phyloP scores from a whole-genome alignment of 805 yeast species.

The Diddensiella caesifluorescens region DNA sequence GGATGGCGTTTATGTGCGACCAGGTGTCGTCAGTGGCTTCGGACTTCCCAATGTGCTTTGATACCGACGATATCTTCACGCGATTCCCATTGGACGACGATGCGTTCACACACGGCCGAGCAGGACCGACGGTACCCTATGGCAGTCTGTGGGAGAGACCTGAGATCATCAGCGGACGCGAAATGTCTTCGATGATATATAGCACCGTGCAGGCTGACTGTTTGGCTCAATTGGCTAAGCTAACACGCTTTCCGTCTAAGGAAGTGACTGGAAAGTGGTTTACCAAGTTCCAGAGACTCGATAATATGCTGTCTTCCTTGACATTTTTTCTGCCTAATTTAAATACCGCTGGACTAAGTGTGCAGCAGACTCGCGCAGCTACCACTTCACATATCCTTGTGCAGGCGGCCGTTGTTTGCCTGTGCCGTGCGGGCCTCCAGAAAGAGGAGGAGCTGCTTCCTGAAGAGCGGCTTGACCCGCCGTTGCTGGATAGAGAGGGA shows the following conservation, averaged over 20 bases:
- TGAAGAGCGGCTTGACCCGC: background rate
- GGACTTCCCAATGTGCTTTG: constrained; percentile 25
- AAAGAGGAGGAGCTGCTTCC: constrained; percentile 8
- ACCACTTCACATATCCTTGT: constrained; percentile 18
- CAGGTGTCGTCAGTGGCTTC: constrained; percentile 26
- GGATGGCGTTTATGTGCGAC: constrained; percentile 25
- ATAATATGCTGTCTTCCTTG: constrained; percentile 13
- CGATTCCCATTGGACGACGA: constrained; percentile 27
- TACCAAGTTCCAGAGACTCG: constrained; percentile 15
- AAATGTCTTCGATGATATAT: constrained; percentile 5
- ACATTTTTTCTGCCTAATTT: constrained; percentile 1
- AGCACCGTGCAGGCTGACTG: constrained; percentile 14
- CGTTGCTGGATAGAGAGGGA: constrained; percentile 17
- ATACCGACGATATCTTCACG: constrained; percentile 20
- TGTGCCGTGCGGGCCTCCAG: constrained; percentile 14
- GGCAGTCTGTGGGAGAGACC: constrained; percentile 12
- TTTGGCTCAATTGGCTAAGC: constrained; percentile 12
- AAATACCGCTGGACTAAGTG: background rate
- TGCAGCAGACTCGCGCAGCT: constrained; percentile 8
- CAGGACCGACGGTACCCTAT: constrained; percentile 10
- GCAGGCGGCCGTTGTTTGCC: constrained; percentile 18
- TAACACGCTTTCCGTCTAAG: constrained; percentile 19
- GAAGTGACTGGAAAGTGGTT: constrained; percentile 18
- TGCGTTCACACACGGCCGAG: constrained; percentile 14
- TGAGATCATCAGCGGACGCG: constrained; percentile 8